Conservation (phyloP, 2,329 filamentous ascomycete species). For the Sodiomyces alkalinus region DNA sequence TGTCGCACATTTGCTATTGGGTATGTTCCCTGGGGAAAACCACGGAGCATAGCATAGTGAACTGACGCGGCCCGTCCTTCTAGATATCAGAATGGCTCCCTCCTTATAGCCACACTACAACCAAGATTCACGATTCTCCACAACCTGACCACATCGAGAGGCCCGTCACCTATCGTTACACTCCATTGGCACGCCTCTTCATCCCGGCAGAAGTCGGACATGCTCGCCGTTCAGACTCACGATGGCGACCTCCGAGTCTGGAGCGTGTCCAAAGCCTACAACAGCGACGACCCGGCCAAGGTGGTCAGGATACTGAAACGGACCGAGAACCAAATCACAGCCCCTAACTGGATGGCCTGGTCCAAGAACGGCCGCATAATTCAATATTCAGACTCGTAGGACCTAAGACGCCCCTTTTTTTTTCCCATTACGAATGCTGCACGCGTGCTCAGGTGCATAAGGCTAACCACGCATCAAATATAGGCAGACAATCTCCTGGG, state of each 20-base stretch:
- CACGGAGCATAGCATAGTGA: too few relatives aligned
- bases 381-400: conserved; percentile 81
- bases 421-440: conserved; percentile 15
- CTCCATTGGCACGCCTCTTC: conserved; percentile 95
- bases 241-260: conserved; percentile 90
- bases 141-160: conserved; percentile 70
- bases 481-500: conserved; percentile 87
- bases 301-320: conserved; percentile 78
- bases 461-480: conserved; percentile 10
- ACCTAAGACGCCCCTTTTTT: conserved; percentile 8
- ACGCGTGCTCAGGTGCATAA: conserved; percentile 29
- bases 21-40: conserved; percentile 33
- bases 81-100: conserved; percentile 89
- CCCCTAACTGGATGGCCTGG: conserved; percentile 94
- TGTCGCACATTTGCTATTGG: conserved; percentile 94
- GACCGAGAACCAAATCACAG: conserved; percentile 55
- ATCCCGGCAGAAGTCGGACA: conserved; percentile 89
- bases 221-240: conserved; percentile 84
- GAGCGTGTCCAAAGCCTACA: conserved; percentile 77
- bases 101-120: conserved; percentile 76
- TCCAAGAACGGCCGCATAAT: conserved; percentile 95
- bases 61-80: too few relatives aligned
- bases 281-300: conserved; percentile 61
- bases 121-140: conserved; percentile 90
- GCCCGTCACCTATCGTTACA: conserved; percentile 74